Evolutionary conservation across 306 rosid genomes (phyloP), one percentile per base, ranked within the genome.

Genomic region (Trifolium fragiferum): DNA sequence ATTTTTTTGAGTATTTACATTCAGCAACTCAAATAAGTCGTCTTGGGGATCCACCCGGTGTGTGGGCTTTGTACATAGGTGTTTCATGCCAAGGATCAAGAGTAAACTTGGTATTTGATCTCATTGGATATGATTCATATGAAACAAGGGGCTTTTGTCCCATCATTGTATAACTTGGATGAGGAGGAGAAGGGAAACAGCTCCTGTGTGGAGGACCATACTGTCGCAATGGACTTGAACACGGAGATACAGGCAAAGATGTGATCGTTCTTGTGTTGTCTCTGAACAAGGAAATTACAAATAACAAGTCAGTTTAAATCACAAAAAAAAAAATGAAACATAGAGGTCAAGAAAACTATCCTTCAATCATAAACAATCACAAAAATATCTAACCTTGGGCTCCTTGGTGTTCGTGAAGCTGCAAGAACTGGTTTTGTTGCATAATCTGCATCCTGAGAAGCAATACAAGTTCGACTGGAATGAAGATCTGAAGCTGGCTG

Each of bases 201-300:
- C 88, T 90, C 78, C 75, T 77, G 73, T 89, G 85, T 20, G 88
- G 83, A 0, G 87, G 86, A 66, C 88, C 88, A 15, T 76, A 74
- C 41, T 88, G 90, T 75, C 97, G 86, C 64, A 93, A 76, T 6
- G 97, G 98, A 83, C 98, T 93, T 19, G 98, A 93, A 69, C 87
- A 85, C 32, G 98, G 98, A 37, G 98, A 93, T 15, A 90, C 98
- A 0, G 97, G 98, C 81, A 90, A 81, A 15, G 98, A 93, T 25
- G 97, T 78, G 80, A 93, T 93, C 67, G 57, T 74, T 82, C 92
- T 87, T 30, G 69, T 12, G 70, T 83, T 89, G 19, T 89, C 98
- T 64, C 98, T 93, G 92, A 69, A 77, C 63, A 80, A 12, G 58
- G 49, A 50, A 41, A 37, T 80, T 68, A 37, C 33, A 30, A 57